phyloP scores from a whole-genome alignment of 2,329 filamentous ascomycete species.

The Pseudocercospora fijiensis region DNA sequence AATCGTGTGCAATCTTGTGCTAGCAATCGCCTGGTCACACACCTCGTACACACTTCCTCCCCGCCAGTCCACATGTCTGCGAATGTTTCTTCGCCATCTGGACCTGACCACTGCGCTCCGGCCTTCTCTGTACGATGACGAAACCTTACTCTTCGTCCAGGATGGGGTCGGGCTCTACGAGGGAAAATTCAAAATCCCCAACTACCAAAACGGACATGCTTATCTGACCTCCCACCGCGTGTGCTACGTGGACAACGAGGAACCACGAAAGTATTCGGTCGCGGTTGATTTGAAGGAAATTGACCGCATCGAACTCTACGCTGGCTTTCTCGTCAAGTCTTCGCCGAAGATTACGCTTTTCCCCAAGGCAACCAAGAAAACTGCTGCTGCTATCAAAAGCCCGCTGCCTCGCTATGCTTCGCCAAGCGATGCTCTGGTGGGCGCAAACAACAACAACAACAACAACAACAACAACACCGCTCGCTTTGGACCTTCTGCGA shows the following conservation, averaged over 20 bases:
- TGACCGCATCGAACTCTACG: conserved; percentile 86
- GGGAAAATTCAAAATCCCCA: conserved; percentile 92
- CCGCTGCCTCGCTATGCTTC: conserved; percentile 50
- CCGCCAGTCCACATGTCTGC: conserved; percentile 31
- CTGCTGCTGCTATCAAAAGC: conserved; percentile 55
- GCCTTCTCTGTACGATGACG: conserved; percentile 87
- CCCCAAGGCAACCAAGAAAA: conserved; percentile 73
- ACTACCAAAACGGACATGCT: conserved; percentile 92
- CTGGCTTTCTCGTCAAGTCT: conserved; percentile 82
- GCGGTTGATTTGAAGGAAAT: conserved; percentile 87
- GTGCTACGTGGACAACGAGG: conserved; percentile 88
- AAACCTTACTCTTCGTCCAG: conserved; percentile 93
- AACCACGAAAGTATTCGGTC: conserved; percentile 80
- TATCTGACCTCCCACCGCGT: conserved; percentile 94
- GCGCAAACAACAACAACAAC: conserved; percentile 48
- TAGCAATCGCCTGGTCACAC: no score
- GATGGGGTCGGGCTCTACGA: conserved; percentile 97
- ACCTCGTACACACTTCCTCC: background rate
- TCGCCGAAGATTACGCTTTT: conserved; percentile 89
- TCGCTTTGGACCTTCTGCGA: conserved; percentile 47
- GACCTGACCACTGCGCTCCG: conserved; percentile 95
- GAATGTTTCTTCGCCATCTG: conserved; percentile 95
- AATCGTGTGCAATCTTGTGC: no score
- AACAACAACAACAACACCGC: conserved; percentile 51
- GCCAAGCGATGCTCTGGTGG: conserved; percentile 44